phyloP scores from a whole-genome alignment of 345 rosid genomes.

The Crucihimalaya himalaica region DNA sequence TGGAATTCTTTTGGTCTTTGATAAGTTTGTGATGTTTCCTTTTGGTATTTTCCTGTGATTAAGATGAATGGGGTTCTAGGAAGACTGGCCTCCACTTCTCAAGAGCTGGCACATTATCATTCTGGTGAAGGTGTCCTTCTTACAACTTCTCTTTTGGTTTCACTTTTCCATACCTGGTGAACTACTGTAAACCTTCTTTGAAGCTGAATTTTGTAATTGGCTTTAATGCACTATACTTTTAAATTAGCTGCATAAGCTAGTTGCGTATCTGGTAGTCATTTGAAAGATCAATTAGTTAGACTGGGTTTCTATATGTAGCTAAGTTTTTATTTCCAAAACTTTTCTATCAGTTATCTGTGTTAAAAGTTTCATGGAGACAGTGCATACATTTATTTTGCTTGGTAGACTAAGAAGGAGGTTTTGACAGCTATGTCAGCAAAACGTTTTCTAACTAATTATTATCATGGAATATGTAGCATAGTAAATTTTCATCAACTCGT shows the following conservation, averaged over 20 bases:
- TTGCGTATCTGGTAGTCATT: background rate
- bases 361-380: too few relatives aligned
- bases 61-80: slow-evolving; percentile 96
- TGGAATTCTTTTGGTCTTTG: slow-evolving; percentile 13
- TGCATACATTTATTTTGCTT: background rate
- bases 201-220: background rate
- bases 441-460: slow-evolving; percentile 5
- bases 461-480: background rate
- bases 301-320: background rate
- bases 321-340: background rate
- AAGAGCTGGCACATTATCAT: slow-evolving; percentile 85
- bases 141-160: slow-evolving; percentile 5
- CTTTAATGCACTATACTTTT: background rate
- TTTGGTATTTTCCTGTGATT: slow-evolving; percentile 29
- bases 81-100: slow-evolving; percentile 80
- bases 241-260: background rate
- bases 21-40: too few relatives aligned
- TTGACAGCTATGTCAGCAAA: slow-evolving; percentile 2
- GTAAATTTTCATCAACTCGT: background rate
- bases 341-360: background rate
- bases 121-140: slow-evolving; percentile 74
- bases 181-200: background rate
- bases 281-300: background rate
- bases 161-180: slow-evolving; percentile 2
- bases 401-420: background rate